Base-by-base conservation (phyloP, 805 yeast species). In the Cyberlindnera galapagoensis region DNA sequence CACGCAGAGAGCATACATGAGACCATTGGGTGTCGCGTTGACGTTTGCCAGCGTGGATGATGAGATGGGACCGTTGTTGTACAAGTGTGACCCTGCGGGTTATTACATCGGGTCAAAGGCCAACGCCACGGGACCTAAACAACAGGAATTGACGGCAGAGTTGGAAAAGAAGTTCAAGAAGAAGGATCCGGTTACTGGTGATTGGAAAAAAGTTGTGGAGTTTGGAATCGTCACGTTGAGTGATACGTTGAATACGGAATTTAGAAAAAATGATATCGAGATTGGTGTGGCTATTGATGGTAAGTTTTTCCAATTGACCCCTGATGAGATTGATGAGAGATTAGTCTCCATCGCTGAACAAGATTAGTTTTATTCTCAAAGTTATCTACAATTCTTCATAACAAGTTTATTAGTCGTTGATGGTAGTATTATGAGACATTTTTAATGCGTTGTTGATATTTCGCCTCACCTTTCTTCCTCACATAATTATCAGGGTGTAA, bases 1-100 rank as follows among this genome's bases (percentile, higher is more conserved):
- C 60, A 92, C 98, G 25, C 98, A 92, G 63, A 74, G 97, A 55
- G 97, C 97, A 9, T 90, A 90, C 60, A 92, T 92, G 97, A 77
- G 98, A 61, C 98, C 98, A 17, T 68, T 87, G 46, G 98, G 98
- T 23, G 96, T 90, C 38, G 85, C 95, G 18, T 69, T 87, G 53
- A 86, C 96, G 17, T 80, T 90, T 51, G 71, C 87, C 37, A 76
- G 94, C 27, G 79, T 83, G 36, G 97, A 87, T 58, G 96, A 86
- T 53, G 94, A 80, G 60, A 59, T 65, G 33, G 98, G 97, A 1
- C 96, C 98, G 18, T 76, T 78, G 49, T 69, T 92, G 39, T 87
- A 74, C 66, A 92, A 90, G 65, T 79, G 92, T 45, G 98, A 92
- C 60, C 98, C 98, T 12, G 97, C 98, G 4, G 98, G 98, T 7